Conservation (phyloP, 1,139 yeast species). For the Yarrowia galli region DNA sequence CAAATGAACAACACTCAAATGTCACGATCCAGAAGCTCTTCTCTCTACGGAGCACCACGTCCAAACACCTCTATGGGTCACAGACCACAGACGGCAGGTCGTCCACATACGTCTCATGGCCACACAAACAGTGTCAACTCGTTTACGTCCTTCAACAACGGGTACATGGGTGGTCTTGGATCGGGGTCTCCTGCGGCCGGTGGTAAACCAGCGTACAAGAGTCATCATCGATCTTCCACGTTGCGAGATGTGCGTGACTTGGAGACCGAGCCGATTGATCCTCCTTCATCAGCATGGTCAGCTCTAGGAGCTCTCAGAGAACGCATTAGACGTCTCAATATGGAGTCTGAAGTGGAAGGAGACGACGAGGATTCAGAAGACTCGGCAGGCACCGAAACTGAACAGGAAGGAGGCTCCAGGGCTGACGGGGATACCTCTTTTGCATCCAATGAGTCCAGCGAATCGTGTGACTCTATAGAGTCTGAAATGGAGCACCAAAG, state of each 20-base stretch:
- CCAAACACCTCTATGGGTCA: conserved; percentile 11
- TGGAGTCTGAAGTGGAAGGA: conserved; percentile 30
- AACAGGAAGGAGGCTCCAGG: conserved; percentile 12
- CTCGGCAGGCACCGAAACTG: conserved; percentile 25
- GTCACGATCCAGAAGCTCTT: conserved; percentile 25
- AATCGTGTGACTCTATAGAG: conserved; percentile 14
- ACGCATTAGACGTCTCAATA: conserved; percentile 24
- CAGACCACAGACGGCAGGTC: conserved; percentile 19
- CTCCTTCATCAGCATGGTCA: conserved; percentile 18
- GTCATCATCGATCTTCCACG: conserved; percentile 14
- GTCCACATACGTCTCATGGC: conserved; percentile 19
- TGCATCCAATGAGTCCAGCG: conserved; percentile 22
- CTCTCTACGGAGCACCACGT: conserved; percentile 14
- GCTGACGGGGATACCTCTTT: conserved; percentile 10
- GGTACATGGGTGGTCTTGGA: conserved; percentile 12
- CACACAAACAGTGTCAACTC: conserved; percentile 12
- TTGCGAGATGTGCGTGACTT: conserved; percentile 7
- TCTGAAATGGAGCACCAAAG: conserved; percentile 33
- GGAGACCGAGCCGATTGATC: conserved; percentile 8
- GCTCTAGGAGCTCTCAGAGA: conserved; percentile 26
- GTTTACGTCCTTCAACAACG: conserved; percentile 11
- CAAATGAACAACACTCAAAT: background rate
- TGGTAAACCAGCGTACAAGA: background rate
- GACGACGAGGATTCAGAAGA: conserved; percentile 5
- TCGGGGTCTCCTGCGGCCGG: conserved; percentile 4